phyloP scores from a whole-genome alignment of 1,284 basidiomycete species.

The Peniophora sp. region DNA sequence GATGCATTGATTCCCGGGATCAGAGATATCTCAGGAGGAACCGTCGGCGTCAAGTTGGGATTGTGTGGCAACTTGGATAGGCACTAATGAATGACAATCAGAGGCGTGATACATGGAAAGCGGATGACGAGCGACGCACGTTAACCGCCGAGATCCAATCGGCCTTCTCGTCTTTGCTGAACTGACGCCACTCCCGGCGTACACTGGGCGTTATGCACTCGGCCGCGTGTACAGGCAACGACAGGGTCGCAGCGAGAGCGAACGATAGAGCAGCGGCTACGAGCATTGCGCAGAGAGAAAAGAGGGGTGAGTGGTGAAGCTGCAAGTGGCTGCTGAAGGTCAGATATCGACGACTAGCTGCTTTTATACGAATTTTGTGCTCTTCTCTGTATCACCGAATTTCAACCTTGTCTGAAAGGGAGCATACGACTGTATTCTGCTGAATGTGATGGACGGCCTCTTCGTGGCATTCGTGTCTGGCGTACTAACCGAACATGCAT shows the following conservation, averaged over 20 bases:
- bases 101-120: not conserved
- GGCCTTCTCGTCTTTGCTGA: constrained; percentile 11
- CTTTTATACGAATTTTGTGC: not conserved
- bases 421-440: too few relatives aligned
- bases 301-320: too few relatives aligned
- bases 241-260: not conserved
- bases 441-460: too few relatives aligned
- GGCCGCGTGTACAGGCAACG: not conserved
- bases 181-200: constrained; percentile 19
- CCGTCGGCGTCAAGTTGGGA: constrained; percentile 16
- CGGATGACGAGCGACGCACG: constrained; percentile 6
- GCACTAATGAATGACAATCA: constrained; percentile 18
- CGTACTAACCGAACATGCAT: too few relatives aligned
- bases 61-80: constrained; percentile 23
- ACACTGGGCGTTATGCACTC: constrained; percentile 14
- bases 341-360: not conserved
- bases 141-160: constrained; percentile 21
- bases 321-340: too few relatives aligned
- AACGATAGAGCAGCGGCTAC: not conserved
- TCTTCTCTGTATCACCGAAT: not conserved
- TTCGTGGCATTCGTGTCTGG: too few relatives aligned
- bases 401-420: not conserved
- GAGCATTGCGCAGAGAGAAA: not conserved
- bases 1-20: constrained; percentile 23
- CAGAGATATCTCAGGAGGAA: constrained; percentile 17